These are phyloP conservation scores for Tricholoma hemisulphureum DNA, from an alignment of 768 basidiomycete genomes.

Conservation along the genomic window DNA sequence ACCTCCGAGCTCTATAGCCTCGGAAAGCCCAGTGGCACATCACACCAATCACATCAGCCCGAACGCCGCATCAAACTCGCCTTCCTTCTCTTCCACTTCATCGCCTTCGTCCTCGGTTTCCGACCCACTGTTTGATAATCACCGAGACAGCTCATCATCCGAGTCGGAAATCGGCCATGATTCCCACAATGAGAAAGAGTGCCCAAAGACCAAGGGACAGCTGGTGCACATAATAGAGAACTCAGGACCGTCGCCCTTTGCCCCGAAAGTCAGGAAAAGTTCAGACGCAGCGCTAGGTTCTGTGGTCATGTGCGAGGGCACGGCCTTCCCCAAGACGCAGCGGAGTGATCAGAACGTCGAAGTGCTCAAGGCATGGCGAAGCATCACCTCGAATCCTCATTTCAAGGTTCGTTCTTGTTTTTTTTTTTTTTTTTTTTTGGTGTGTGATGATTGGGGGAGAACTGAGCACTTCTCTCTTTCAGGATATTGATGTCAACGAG, in stretches of 20 bases:
- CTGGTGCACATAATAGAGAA: conserved; percentile 47
- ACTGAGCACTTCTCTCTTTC: too few relatives aligned
- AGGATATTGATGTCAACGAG: conserved; percentile 78
- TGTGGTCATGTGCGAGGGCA: conserved; percentile 65
- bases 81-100: conserved; percentile 44
- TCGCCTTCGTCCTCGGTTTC: conserved; percentile 31
- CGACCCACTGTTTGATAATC: conserved; percentile 35
- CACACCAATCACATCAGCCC: conserved; percentile 28
- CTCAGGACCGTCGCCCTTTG: conserved; percentile 64
- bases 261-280: conserved; percentile 43
- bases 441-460: too few relatives aligned
- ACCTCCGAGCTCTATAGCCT: conserved; percentile 33
- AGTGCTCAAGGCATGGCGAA: conserved; percentile 76
- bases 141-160: conserved; percentile 31
- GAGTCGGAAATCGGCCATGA: conserved; percentile 26
- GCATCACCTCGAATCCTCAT: conserved; percentile 68
- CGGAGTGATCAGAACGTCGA: conserved; percentile 75
- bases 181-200: conserved; percentile 26
- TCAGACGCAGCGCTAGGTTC: conserved; percentile 43
- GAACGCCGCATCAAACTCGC: conserved; percentile 12
- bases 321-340: conserved; percentile 65
- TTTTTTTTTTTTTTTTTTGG: too few relatives aligned
- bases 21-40: conserved; percentile 60
- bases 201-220: conserved; percentile 58
- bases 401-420: conserved; percentile 57